Evolutionary conservation across 257 asterid species (phyloP).

Genomic region (Cynanchum wilfordii): DNA sequence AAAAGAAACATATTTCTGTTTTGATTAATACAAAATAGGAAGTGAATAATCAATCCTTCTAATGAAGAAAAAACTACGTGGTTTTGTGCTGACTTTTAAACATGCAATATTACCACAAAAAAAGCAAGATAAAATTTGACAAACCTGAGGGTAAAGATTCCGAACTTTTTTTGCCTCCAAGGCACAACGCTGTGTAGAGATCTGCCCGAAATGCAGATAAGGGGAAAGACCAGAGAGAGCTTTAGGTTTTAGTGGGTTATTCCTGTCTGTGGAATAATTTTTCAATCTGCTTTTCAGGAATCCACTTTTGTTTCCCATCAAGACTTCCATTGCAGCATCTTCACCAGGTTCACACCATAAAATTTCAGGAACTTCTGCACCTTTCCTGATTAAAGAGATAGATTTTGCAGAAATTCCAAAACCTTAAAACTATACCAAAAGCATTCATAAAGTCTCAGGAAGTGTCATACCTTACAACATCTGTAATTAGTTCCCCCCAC

Average conservation of each 20-base stretch:
- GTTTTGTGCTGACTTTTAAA: not conserved
- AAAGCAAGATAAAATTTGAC: not conserved
- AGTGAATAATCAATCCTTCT: not conserved
- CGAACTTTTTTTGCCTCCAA: slow-evolving; percentile 71
- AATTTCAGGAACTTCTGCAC: slow-evolving; percentile 95
- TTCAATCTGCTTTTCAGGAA: slow-evolving; percentile 64
- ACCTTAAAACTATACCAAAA: slow-evolving; percentile 12
- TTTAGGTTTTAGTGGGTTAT: slow-evolving; percentile 80
- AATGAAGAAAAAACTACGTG: not conserved
- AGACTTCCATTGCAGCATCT: slow-evolving; percentile 60
- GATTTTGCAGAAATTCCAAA: slow-evolving; percentile 17
- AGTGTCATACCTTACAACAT: slow-evolving; percentile 54
- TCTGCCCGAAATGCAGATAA: slow-evolving; percentile 92
- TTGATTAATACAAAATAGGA: not conserved
- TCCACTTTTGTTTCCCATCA: slow-evolving; percentile 62
- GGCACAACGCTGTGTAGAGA: slow-evolving; percentile 91
- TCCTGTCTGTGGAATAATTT: slow-evolving; percentile 68
- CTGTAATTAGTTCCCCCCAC: slow-evolving; percentile 62
- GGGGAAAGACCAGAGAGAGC: slow-evolving; percentile 95
- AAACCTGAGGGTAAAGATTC: slow-evolving; percentile 62
- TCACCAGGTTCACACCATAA: slow-evolving; percentile 98
- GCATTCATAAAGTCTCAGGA: slow-evolving; percentile 12
- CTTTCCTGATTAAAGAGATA: slow-evolving; percentile 53
- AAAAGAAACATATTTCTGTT: not conserved
- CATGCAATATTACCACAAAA: not conserved